A percentile compares a stretch with the other conserved stretches of the same genome.
Evolutionary conservation across 805 yeast species (phyloP).

Genomic region (Schwanniomyces sp.): DNA sequence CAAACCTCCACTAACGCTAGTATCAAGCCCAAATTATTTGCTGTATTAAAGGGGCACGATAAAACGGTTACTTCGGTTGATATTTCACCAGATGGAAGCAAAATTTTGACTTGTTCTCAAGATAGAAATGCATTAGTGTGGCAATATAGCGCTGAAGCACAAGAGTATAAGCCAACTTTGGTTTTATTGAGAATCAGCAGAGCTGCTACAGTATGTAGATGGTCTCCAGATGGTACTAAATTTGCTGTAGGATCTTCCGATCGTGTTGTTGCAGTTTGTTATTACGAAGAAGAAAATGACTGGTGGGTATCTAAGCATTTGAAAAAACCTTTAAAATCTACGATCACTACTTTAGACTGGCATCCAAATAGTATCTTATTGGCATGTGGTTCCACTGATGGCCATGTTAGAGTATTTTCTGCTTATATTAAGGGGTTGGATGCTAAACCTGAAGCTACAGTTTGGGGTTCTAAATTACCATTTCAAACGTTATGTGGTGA

Average conservation of each 20-base stretch:
- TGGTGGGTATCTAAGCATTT: slow-evolving; percentile 99
- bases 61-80: slow-evolving; percentile 94
- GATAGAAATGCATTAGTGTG: slow-evolving; percentile 97
- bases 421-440: slow-evolving; percentile 89
- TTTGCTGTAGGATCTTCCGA: slow-evolving; percentile 98
- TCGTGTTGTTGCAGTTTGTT: slow-evolving; percentile 90
- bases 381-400: slow-evolving; percentile 91
- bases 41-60: slow-evolving; percentile 81
- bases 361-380: slow-evolving; percentile 88
- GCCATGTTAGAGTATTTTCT: slow-evolving; percentile 86
- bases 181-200: slow-evolving; percentile 90
- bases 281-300: slow-evolving; percentile 92
- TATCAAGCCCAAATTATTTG: slow-evolving; percentile 56
- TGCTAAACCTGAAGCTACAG: slow-evolving; percentile 71
- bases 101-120: slow-evolving; percentile 94
- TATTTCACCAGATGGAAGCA: slow-evolving; percentile 74
- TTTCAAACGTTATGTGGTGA: slow-evolving; percentile 91
- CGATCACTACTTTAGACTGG: slow-evolving; percentile 84
- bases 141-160: slow-evolving; percentile 65
- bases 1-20: slow-evolving; percentile 46
- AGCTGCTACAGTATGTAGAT: slow-evolving; percentile 90
- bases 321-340: slow-evolving; percentile 90
- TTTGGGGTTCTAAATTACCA: slow-evolving; percentile 95
- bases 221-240: slow-evolving; percentile 95
- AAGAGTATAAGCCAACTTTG: slow-evolving; percentile 75